Evolutionary conservation across 2,329 filamentous ascomycete species (phyloP), one percentile per base, ranked within the genome.

Genomic region (Trichoderma sp.): DNA sequence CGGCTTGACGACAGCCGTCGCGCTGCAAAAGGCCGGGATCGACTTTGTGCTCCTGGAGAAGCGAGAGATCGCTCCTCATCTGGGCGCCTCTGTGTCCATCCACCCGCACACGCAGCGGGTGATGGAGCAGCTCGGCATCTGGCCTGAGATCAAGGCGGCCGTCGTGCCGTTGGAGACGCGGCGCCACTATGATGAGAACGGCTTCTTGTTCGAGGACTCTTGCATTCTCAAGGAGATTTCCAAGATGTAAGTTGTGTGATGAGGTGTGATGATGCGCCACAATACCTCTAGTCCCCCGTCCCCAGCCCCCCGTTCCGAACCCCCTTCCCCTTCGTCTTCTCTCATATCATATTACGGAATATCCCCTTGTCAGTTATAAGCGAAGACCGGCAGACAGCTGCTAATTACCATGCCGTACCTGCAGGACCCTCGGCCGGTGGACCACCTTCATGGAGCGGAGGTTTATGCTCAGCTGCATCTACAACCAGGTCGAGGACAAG

Each of bases 51-150:
- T 75, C n/a, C 63, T 75, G 3, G 74, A 75, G 67, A 73, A 74
- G 2, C 30, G 68, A 5, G 68, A 70, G 0, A 44, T 76, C 7
- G 64, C 74, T 66, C 67, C 71, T 47, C 69, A 77, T 67, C 71
- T 73, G 15, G 71, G 71, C 21, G 70, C 73, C 26, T 71, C 75
- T 70, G 68, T 78, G 61, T 70, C 76, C 19, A 68, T 80, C 60
- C 67, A 73, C 69, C 64, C 70, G 44, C 68, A 71, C 65, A 71
- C 66, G 5, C 57, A 73, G 59, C 73, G 72, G 21, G 71, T 72
- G n/a, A 64, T 79, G 0, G 61, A 73, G 5, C 78, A 79, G 47
- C 69, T 79, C 0, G 74, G 73, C 0, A 69, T 62, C 21, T 62
- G 59, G 59, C 48, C 48, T 3, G 48, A 54, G 48, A 62, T 62